These are phyloP conservation scores for Boeremia exigua DNA, from an alignment of 2,329 filamentous ascomycete genomes.

Conservation along the genomic window DNA sequence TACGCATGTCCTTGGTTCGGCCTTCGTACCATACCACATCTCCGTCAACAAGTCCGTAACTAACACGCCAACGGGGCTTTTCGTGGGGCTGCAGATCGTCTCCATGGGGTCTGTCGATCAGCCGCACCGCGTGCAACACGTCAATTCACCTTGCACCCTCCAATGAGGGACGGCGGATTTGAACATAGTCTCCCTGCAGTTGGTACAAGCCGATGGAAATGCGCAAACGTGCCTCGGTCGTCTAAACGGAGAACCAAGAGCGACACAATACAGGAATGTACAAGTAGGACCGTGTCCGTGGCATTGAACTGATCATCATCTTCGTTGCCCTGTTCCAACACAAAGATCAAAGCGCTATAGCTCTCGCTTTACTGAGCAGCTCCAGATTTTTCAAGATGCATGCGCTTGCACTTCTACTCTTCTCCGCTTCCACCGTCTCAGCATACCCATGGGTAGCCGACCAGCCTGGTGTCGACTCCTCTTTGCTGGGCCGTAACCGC, in stretches of 20 bases:
- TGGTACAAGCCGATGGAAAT: background rate
- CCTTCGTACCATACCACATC: background rate
- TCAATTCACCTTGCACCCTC: background rate
- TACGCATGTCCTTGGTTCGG: background rate
- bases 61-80: background rate
- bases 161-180: conserved; percentile 10
- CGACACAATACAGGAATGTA: conserved; percentile 7
- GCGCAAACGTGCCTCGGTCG: conserved; percentile 10
- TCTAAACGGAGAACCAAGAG: conserved; percentile 5
- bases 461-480: conserved; percentile 27
- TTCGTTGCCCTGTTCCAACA: background rate
- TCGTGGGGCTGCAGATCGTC: conserved; percentile 6
- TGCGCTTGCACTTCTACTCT: conserved; percentile 22
- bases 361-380: conserved; percentile 1
- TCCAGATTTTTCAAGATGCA: conserved; percentile 20
- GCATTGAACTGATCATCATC: background rate
- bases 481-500: conserved; percentile 18
- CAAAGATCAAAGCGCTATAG: background rate
- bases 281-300: conserved; percentile 6
- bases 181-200: background rate
- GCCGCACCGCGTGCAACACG: conserved; percentile 3
- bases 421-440: conserved; percentile 22
- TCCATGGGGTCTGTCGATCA: conserved; percentile 13
- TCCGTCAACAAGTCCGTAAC: background rate
- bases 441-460: conserved; percentile 30